Evolutionary conservation across 2,329 filamentous ascomycete species (phyloP).

Genomic region (Colletotrichum spinosum): DNA sequence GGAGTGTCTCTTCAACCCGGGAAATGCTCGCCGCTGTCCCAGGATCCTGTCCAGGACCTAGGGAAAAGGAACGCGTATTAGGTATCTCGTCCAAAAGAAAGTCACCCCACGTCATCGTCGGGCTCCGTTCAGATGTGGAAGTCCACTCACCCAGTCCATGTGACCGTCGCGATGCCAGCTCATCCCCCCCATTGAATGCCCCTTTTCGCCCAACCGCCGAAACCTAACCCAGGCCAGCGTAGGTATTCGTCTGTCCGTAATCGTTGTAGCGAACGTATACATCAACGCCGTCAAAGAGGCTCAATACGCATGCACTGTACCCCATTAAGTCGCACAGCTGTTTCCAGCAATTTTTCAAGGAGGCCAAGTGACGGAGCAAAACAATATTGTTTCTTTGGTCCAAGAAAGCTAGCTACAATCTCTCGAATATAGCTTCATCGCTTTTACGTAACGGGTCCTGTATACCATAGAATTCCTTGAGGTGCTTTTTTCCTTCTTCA

Average conservation of each 20-base stretch:
- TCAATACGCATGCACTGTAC: background rate
- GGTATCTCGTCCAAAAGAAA: background rate
- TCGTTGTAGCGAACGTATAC: no score
- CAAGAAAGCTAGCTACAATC: slow-evolving; percentile 37
- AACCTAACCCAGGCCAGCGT: no score
- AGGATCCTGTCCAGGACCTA: no score
- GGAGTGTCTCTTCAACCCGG: no score
- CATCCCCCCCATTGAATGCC: slow-evolving; percentile 1
- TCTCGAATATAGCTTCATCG: slow-evolving; percentile 39
- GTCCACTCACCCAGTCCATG: background rate
- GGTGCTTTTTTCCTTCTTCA: slow-evolving; percentile 20
- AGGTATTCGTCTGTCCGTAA: background rate
- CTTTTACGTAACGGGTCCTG: slow-evolving; percentile 21
- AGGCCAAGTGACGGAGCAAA: slow-evolving; percentile 19
- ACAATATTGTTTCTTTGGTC: slow-evolving; percentile 28
- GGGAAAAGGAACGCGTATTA: background rate
- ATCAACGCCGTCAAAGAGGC: no score
- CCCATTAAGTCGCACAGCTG: background rate
- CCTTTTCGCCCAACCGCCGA: no score
- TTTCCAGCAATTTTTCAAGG: slow-evolving; percentile 19
- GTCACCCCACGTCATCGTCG: background rate
- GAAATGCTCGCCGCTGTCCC: no score
- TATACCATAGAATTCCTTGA: slow-evolving; percentile 17
- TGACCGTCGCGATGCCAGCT: slow-evolving; percentile 2
- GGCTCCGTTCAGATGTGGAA: slow-evolving; percentile 4